Percentiles rank a stretch among this genome's conserved stretches.
Conservation (phyloP, 805 yeast species). For the Torulaspora delbrueckii region DNA sequence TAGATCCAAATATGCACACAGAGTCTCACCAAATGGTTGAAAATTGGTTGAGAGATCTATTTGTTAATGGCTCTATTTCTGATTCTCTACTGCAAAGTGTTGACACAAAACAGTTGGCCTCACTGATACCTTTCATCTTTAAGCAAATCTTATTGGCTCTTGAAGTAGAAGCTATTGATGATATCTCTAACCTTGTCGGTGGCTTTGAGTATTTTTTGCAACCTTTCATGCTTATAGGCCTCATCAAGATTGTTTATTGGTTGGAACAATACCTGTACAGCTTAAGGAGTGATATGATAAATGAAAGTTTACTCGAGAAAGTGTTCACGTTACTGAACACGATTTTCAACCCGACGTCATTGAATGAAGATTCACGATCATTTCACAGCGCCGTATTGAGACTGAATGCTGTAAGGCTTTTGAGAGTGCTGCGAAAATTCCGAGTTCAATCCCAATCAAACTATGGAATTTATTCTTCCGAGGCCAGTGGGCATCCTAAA, state of each 20-base stretch:
- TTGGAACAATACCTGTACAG: constrained; percentile 40
- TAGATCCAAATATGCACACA: constrained; percentile 23
- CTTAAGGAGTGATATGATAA: constrained; percentile 19
- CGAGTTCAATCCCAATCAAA: constrained; percentile 23
- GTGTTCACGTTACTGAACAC: constrained; percentile 39
- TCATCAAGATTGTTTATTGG: constrained; percentile 53
- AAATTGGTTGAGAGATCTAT: constrained; percentile 77
- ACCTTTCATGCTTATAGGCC: constrained; percentile 59
- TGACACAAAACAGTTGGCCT: constrained; percentile 60
- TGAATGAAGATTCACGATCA: constrained; percentile 44
- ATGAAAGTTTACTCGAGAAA: constrained; percentile 32
- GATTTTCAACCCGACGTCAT: constrained; percentile 40
- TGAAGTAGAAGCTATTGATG: constrained; percentile 46
- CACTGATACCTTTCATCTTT: constrained; percentile 66
- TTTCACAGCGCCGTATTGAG: constrained; percentile 41
- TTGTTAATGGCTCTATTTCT: constrained; percentile 78
- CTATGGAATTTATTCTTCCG: constrained; percentile 33
- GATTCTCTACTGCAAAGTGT: constrained; percentile 73
- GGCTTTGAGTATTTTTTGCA: constrained; percentile 87
- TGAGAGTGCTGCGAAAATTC: constrained; percentile 26
- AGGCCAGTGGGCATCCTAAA: constrained; percentile 27
- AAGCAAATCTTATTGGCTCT: constrained; percentile 66
- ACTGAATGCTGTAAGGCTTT: constrained; percentile 25
- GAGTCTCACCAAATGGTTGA: constrained; percentile 39
- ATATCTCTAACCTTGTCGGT: constrained; percentile 55